phyloP scores from a whole-genome alignment of 305 asterid species.

The Nicotiana rustica region DNA sequence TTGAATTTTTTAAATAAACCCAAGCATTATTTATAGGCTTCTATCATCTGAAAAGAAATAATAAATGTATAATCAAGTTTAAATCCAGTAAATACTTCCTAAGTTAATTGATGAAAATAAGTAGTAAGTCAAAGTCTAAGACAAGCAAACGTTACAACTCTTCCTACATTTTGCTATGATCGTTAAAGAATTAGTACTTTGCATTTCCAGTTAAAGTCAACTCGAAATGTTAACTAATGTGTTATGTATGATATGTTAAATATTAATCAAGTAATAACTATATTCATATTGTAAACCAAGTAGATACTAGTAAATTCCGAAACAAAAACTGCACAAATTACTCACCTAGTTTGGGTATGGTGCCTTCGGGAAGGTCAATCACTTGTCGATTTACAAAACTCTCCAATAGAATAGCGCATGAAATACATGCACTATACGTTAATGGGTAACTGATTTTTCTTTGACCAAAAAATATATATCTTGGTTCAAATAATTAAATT shows the following conservation, averaged over 20 bases:
- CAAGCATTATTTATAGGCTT: slow-evolving; percentile 19
- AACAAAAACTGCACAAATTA: neutral
- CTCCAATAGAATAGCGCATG: neutral
- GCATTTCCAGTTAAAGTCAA: too few species aligned
- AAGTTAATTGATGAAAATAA: neutral
- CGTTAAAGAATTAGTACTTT: too few species aligned
- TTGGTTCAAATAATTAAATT: too few species aligned
- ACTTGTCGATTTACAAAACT: slow-evolving; percentile 28
- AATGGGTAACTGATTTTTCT: too few species aligned
- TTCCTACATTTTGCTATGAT: neutral
- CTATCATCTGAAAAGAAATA: slow-evolving; percentile 26
- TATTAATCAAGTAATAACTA: too few species aligned
- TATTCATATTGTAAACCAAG: too few species aligned
- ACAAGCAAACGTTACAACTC: neutral
- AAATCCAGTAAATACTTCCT: neutral
- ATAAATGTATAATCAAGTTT: neutral
- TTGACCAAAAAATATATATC: too few species aligned
- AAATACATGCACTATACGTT: too few species aligned
- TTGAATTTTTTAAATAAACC: neutral
- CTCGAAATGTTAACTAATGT: too few species aligned
- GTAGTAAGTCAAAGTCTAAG: neutral
- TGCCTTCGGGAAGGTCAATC: slow-evolving; percentile 33
- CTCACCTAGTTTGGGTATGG: slow-evolving; percentile 35
- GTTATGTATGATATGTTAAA: too few species aligned
- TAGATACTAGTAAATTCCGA: neutral